Evolutionary conservation across 768 basidiomycete genomes (phyloP).

Genomic region (Boletus rufocinnamomeus): DNA sequence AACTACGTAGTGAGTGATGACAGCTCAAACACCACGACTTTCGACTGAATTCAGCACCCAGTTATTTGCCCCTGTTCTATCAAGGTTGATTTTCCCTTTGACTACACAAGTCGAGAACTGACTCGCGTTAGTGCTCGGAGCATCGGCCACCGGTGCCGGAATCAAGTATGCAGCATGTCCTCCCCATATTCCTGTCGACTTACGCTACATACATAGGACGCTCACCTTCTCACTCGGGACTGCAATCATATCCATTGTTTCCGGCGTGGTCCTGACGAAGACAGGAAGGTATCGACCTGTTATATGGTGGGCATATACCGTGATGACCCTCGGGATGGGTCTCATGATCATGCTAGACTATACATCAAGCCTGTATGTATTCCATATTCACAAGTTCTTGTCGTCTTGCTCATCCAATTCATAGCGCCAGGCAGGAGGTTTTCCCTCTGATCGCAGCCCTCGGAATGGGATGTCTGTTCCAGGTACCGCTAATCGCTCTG

Average conservation of each 20-base stretch:
- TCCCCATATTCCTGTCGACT: conserved; percentile 6
- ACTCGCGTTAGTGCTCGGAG: conserved; percentile 52
- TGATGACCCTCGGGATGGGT: conserved; percentile 56
- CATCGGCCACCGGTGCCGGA: conserved; percentile 70
- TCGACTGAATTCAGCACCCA: conserved; percentile 5
- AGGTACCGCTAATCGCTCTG: conserved; percentile 66
- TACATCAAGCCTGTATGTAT: too few relatives aligned
- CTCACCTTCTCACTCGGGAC: conserved; percentile 42
- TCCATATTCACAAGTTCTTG: too few relatives aligned
- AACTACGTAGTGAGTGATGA: conserved; percentile 32
- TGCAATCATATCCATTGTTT: conserved; percentile 52
- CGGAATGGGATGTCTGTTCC: conserved; percentile 68
- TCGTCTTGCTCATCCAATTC: too few relatives aligned
- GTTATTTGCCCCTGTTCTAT: conserved; percentile 45
- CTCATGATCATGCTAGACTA: too few relatives aligned
- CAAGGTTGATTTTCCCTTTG: too few relatives aligned
- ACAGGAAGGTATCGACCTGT: conserved; percentile 59
- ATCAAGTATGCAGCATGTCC: conserved; percentile 46
- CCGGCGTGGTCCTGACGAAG: conserved; percentile 59
- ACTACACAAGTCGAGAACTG: background rate
- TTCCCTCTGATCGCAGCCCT: conserved; percentile 67
- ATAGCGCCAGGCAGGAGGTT: conserved; percentile 43
- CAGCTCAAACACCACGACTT: background rate
- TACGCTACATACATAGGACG: conserved; percentile 52
- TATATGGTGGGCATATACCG: conserved; percentile 61